These are phyloP conservation scores for Salvia rosmarinus DNA, from an alignment of 257 asterid genomes.

Conservation along the genomic window DNA sequence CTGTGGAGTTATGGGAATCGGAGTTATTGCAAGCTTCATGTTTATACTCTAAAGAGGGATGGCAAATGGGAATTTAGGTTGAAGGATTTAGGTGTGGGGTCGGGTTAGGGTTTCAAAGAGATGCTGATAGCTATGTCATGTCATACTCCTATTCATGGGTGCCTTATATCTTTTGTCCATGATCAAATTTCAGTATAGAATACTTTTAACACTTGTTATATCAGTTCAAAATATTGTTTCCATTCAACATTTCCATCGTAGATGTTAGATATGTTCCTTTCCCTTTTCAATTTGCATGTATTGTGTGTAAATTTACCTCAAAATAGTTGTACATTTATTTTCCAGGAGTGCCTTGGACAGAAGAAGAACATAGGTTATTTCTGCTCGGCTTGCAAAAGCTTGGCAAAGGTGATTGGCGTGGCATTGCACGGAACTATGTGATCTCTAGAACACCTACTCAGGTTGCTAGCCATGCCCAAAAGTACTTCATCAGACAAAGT, in stretches of 20 bases:
- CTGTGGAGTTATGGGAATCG: background rate
- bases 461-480: conserved; percentile 99
- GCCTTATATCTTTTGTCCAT: background rate
- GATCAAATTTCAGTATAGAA: background rate
- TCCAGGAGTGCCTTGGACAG: conserved; percentile 98
- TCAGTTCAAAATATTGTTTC: conserved; percentile 3
- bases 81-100: background rate
- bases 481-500: conserved; percentile 91
- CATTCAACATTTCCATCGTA: background rate
- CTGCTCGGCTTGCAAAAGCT: conserved; percentile 96
- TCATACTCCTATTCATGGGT: background rate
- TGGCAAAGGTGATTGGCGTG: conserved; percentile 99
- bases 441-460: conserved; percentile 95
- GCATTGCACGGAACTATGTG: conserved; percentile 92
- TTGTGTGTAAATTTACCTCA: conserved; percentile 11
- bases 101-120: background rate
- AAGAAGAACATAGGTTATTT: conserved; percentile 95
- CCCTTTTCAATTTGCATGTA: conserved; percentile 18
- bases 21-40: background rate
- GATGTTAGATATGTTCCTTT: background rate
- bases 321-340: background rate
- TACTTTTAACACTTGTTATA: background rate
- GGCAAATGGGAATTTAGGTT: background rate
- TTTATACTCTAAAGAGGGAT: background rate
- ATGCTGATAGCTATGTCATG: background rate